These are phyloP conservation scores for Heliosperma pusillum DNA, from an alignment of 148 eudicot species.

Conservation along the genomic window DNA sequence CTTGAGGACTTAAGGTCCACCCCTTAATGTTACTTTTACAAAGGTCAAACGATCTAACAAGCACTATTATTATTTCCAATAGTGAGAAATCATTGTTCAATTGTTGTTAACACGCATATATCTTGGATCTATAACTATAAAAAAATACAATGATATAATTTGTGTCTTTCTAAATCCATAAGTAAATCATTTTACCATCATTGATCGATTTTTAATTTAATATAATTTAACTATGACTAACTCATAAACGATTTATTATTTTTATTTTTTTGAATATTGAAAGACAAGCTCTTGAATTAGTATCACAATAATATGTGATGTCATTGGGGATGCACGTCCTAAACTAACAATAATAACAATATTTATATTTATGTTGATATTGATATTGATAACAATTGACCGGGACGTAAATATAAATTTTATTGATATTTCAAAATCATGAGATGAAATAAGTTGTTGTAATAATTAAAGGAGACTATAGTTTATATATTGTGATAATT, in stretches of 20 bases:
- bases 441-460: too few relatives aligned
- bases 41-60: conserved; percentile 15
- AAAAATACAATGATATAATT: conserved; percentile 9
- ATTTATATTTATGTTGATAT: too few relatives aligned
- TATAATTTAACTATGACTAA: conserved; percentile 14
- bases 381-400: too few relatives aligned
- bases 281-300: neutral
- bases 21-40: conserved; percentile 12
- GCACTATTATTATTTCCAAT: conserved; percentile 18
- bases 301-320: neutral
- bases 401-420: too few relatives aligned
- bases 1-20: conserved; percentile 20
- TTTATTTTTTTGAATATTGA: neutral
- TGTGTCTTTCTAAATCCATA: conserved; percentile 24
- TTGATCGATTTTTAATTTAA: neutral
- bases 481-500: too few relatives aligned
- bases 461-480: too few relatives aligned
- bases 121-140: conserved; percentile 20
- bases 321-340: too few relatives aligned
- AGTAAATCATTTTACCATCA: conserved; percentile 25
- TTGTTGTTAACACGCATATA: conserved; percentile 16
- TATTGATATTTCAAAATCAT: neutral
- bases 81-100: conserved; percentile 22
- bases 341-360: too few relatives aligned
- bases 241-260: conserved; percentile 9